These are phyloP conservation scores for Chalciporus pseudorubinellus DNA, from an alignment of 768 basidiomycete genomes.

Conservation along the genomic window DNA sequence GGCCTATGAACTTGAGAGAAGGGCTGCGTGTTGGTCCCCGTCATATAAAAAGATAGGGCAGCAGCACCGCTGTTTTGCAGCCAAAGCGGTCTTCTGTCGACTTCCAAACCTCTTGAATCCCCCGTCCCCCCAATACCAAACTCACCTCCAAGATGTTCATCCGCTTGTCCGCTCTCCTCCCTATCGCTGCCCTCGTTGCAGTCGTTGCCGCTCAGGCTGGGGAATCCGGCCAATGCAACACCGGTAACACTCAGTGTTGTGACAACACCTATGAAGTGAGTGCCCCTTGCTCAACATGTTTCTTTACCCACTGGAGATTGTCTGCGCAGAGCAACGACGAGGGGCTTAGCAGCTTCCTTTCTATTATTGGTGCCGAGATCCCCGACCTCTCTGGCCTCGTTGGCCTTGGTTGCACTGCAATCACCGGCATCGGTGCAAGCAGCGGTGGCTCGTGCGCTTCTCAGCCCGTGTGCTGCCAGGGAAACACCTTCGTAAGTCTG, in stretches of 20 bases:
- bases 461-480: conserved; percentile 19
- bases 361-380: neutral
- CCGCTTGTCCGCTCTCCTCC: conserved; percentile 5
- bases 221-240: conserved; percentile 9
- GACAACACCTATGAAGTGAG: neutral
- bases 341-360: neutral
- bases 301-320: neutral
- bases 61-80: neutral
- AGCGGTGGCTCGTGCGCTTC: conserved; percentile 3
- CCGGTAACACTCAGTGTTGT: conserved; percentile 14
- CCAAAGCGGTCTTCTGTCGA: neutral
- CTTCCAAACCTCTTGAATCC: neutral
- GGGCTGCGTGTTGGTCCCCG: too few relatives aligned
- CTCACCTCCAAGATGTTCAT: conserved; percentile 4
- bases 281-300: too few relatives aligned
- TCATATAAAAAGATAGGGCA: conserved; percentile 12
- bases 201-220: neutral
- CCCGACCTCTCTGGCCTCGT: neutral
- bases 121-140: neutral
- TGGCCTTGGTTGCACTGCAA: conserved; percentile 7
- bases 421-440: neutral
- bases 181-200: conserved; percentile 11
- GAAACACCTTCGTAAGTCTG: conserved; percentile 12
- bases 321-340: neutral
- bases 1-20: too few relatives aligned